Percentiles rank a stretch among this genome's conserved stretches.
Conservation (phyloP, 345 rosid species). For the Capsella bursapastoris region DNA sequence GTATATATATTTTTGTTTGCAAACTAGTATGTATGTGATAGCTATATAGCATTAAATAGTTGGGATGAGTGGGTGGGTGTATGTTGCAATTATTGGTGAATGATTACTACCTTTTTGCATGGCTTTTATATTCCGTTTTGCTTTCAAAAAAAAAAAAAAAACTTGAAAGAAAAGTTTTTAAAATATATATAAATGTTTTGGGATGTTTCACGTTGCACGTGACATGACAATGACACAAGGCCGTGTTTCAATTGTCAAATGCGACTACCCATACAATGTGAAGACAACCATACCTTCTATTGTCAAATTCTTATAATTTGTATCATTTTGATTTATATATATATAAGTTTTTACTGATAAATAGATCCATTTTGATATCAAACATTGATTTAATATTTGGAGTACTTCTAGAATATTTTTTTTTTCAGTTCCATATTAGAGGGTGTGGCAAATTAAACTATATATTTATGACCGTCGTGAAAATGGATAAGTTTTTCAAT, state of each 20-base stretch:
- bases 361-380: slow-evolving; percentile 3
- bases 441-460: not conserved
- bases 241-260: slow-evolving; percentile 45
- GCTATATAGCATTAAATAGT: slow-evolving; percentile 18
- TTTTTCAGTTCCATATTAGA: slow-evolving; percentile 1
- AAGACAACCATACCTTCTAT: slow-evolving; percentile 32
- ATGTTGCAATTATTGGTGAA: slow-evolving; percentile 46
- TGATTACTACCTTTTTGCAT: slow-evolving; percentile 47
- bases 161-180: not conserved
- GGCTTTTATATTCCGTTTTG: slow-evolving; percentile 41
- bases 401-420: not conserved
- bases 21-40: slow-evolving; percentile 1
- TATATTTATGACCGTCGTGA: not conserved
- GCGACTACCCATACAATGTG: slow-evolving; percentile 43
- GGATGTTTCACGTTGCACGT: slow-evolving; percentile 43
- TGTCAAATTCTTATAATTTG: slow-evolving; percentile 37
- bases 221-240: slow-evolving; percentile 44
- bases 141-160: slow-evolving; percentile 18
- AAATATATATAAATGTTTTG: not conserved
- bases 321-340: not conserved
- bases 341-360: too few relatives aligned
- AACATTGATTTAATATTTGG: not conserved
- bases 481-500: not conserved
- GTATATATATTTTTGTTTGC: slow-evolving; percentile 2
- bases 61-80: slow-evolving; percentile 41